Percentiles rank a stretch among this genome's conserved stretches.
phyloP scores from a whole-genome alignment of 345 rosid genomes.

The Odontarrhena argentea region DNA sequence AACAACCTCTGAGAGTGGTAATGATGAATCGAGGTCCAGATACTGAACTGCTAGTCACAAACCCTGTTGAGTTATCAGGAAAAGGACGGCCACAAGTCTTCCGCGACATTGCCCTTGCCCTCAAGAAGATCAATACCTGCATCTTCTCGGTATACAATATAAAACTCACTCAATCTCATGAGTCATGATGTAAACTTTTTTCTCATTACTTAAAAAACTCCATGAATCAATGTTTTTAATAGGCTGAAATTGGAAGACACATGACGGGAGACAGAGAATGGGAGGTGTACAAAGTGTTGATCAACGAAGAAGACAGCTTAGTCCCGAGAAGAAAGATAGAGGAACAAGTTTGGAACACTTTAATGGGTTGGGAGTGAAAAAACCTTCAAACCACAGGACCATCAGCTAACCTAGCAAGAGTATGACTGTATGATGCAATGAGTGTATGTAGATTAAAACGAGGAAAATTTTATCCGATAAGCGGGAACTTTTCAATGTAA shows the following conservation, averaged over 20 bases:
- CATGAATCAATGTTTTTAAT: constrained; percentile 6
- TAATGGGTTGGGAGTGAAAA: constrained; percentile 89
- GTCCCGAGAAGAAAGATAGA: constrained; percentile 58
- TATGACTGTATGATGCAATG: constrained; percentile 24
- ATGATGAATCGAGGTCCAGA: constrained; percentile 86
- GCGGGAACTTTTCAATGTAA: background rate
- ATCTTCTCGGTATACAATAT: constrained; percentile 70
- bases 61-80: constrained; percentile 90
- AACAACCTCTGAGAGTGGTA: constrained; percentile 82
- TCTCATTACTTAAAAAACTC: background rate
- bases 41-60: constrained; percentile 83
- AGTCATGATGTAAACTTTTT: background rate
- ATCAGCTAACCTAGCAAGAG: constrained; percentile 26
- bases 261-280: constrained; percentile 79
- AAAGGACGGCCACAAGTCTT: constrained; percentile 97
- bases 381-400: background rate
- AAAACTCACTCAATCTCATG: constrained; percentile 24
- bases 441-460: constrained; percentile 24
- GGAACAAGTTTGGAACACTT: constrained; percentile 79
- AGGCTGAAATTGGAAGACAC: constrained; percentile 88
- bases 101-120: constrained; percentile 80
- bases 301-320: constrained; percentile 73
- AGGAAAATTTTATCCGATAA: background rate
- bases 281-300: constrained; percentile 85
- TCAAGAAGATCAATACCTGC: constrained; percentile 68